A percentile compares a stretch with the other conserved stretches of the same genome.
Evolutionary conservation across 805 yeast species (phyloP).

Genomic region (Jamesozyma piceae): DNA sequence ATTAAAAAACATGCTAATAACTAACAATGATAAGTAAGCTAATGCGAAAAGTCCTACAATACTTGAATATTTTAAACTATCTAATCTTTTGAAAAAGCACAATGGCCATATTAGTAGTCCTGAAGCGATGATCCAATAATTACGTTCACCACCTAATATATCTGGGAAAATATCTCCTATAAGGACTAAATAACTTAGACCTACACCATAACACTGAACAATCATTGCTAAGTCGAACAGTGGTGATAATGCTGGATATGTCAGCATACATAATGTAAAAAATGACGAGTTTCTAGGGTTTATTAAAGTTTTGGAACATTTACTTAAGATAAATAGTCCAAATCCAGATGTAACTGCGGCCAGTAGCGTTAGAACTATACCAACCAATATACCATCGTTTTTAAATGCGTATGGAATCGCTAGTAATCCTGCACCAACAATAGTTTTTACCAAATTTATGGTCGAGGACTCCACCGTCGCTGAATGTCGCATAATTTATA

Average conservation of each 20-base stretch:
- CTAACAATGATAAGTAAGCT: constrained; percentile 39
- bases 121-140: constrained; percentile 40
- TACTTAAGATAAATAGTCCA: constrained; percentile 57
- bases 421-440: constrained; percentile 67
- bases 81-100: constrained; percentile 51
- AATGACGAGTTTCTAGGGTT: constrained; percentile 54
- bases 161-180: constrained; percentile 72
- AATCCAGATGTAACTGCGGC: constrained; percentile 61
- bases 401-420: constrained; percentile 65
- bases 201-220: constrained; percentile 73
- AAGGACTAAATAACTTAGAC: constrained; percentile 59
- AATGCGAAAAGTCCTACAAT: constrained; percentile 61
- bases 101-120: constrained; percentile 51
- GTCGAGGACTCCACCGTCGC: constrained; percentile 54
- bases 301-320: constrained; percentile 47
- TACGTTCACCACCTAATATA: constrained; percentile 39
- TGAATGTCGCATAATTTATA: constrained; percentile 20
- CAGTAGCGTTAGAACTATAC: constrained; percentile 43
- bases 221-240: constrained; percentile 69
- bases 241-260: constrained; percentile 61
- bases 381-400: constrained; percentile 56
- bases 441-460: constrained; percentile 63
- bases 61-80: constrained; percentile 61
- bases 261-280: constrained; percentile 58
- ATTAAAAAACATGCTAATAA: constrained; percentile 43